These are phyloP conservation scores for Xylaria cubensis DNA, from an alignment of 495 filamentous ascomycete genomes.

Conservation along the genomic window DNA sequence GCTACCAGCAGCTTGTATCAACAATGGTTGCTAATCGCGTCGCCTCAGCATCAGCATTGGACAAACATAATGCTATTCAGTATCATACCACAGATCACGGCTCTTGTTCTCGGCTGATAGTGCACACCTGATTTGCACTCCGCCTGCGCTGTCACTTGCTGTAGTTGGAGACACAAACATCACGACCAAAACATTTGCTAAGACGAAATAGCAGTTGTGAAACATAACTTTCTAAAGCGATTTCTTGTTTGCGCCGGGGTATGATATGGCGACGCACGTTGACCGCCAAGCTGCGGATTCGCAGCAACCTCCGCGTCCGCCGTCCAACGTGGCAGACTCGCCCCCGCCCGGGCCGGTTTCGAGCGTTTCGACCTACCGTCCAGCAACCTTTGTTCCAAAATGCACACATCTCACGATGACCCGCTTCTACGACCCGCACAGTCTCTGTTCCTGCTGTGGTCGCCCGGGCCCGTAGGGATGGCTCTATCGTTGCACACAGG, in stretches of 20 bases:
- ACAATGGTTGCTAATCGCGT: slow-evolving; percentile 3
- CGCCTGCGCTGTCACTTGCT: background rate
- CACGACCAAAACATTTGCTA: background rate
- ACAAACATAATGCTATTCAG: background rate
- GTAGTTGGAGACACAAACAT: background rate
- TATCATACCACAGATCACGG: background rate
- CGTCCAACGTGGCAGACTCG: background rate
- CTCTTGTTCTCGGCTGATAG: background rate
- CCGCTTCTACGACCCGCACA: slow-evolving; percentile 52
- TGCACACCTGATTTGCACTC: background rate
- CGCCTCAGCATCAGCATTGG: background rate
- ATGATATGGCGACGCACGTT: slow-evolving; percentile 15
- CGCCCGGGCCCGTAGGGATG: slow-evolving; percentile 60
- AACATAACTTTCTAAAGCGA: background rate
- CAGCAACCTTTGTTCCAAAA: slow-evolving; percentile 36
- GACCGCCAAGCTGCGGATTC: background rate
- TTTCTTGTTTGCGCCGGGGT: background rate
- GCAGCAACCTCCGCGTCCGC: background rate
- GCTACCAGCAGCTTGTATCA: background rate
- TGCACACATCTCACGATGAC: slow-evolving; percentile 70
- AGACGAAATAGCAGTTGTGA: background rate
- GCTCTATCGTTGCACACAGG: slow-evolving; percentile 71
- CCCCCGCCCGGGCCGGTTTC: slow-evolving; percentile 22
- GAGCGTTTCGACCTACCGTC: slow-evolving; percentile 21
- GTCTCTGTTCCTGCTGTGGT: slow-evolving; percentile 60